Base-by-base conservation (phyloP, 768 basidiomycete species). In the Paxillus involutus region DNA sequence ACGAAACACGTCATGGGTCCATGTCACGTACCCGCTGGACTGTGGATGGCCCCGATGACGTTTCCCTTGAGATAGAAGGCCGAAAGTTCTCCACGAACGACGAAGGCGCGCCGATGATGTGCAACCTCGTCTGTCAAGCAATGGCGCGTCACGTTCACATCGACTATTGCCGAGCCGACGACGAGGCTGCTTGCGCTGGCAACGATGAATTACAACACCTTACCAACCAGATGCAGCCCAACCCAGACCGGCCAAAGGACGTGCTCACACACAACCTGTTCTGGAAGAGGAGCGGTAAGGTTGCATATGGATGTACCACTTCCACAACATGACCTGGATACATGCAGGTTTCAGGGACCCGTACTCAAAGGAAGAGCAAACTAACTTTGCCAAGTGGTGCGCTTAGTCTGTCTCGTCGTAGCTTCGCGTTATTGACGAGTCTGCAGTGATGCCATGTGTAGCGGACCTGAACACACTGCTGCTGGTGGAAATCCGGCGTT, bases 271-370 rank as follows among this genome's bases (percentile, higher is more conserved):
- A 84, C 58, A 69, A 66, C 19, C 57, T 83, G 33, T 76, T 73
- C 51, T 84, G 82, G 82, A 72, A 72, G 50, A 73, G 81, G 21
- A 74, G 74, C 59, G 82, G 82, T 81, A 50, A 19, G 14, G 11
- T 26, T 46, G n/a, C 17, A 21, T 33, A 30, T 37, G 14, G 16
- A 30, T 6, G 16, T 17, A 33, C 12, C 33, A 11, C 33, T 11
- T 33, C 10, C 21, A n/a, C n/a, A 9, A 10, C 13, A 3, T 30
- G 24, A 43, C 19, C 8, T 36, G 19, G 33, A 5, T 11, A 39
- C 39, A 10, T 47, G 24, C 49, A 80, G 80, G 80, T 4, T 82
- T 82, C 71, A 80, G 76, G 71, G 81, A 83, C 65, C 82, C 82
- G 2, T 83, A 83, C 56, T 73, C 80, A 17, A 71, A 72, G 16